Evolutionary conservation across 495 filamentous ascomycete species (phyloP), one percentile per base, ranked within the genome.

Genomic region (Pyronema omphalodes): DNA sequence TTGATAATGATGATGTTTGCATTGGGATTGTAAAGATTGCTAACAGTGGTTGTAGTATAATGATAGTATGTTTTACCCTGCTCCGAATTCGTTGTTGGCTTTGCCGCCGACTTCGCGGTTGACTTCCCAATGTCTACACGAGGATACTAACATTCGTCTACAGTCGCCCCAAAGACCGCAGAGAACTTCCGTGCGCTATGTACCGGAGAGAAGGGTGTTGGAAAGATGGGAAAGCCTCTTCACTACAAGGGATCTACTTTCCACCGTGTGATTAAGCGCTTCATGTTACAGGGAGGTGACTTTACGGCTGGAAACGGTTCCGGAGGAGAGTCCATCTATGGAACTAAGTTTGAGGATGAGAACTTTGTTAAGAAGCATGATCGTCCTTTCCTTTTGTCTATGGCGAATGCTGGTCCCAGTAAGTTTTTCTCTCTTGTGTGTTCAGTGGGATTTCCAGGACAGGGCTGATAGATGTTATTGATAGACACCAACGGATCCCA

Each of bases 241-340:
- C 82, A 81, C 68, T 99, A 86, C 81, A 87, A 91, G 71, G 86
- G 62, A 58, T 44, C 11, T n/a, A 66, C 56, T 55, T 99, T 99
- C 80, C 91, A 99, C 75, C 84, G 91, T 55, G 79, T 99, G 60
- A 99, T 99, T 73, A 93, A 93, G 69, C 69, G 82, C 57, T 99
- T 99, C 76, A 99, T 99, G 91, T 84, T 95, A 68, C 91, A 99
- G 72, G 91, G 91, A 63, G 91, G 91, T 70, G 91, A 99, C 71
- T 99, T 96, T 75, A 99, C 91, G 56, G 81, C 78, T 56, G 80
- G 80, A 67, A 89, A 99, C 67, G 86, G 78, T 52, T 96, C 93
- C 19, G 91, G 91, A 52, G 91, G 91, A 62, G 91, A 96, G 72
- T 89, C 83, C 23, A 96, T 99, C 68, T 99, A 99, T 66, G 91